Evolutionary conservation across 1,284 basidiomycete genomes (phyloP).

Genomic region (Trametes hirsuta): DNA sequence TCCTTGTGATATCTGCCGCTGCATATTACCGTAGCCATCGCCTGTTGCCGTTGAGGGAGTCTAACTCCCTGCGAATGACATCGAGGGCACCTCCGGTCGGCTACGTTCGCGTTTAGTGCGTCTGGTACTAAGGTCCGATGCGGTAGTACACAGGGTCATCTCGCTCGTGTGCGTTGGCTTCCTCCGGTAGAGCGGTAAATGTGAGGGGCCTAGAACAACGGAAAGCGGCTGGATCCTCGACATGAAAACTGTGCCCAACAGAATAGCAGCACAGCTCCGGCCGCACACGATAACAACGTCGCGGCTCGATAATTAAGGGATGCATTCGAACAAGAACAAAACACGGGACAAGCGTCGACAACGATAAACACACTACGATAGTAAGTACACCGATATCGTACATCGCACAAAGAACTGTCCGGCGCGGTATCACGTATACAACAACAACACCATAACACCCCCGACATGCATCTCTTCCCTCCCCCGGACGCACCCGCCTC

Average conservation of each 20-base stretch:
- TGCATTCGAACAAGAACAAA: slow-evolving; percentile 8
- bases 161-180: too few species aligned
- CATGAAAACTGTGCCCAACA: too few species aligned
- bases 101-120: not conserved
- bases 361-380: slow-evolving; percentile 15
- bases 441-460: slow-evolving; percentile 6
- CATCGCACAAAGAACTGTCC: slow-evolving; percentile 19
- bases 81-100: not conserved
- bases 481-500: not conserved
- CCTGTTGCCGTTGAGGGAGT: too few species aligned
- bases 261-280: too few species aligned
- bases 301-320: not conserved
- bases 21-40: not conserved
- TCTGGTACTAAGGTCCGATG: too few species aligned
- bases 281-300: too few species aligned
- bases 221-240: too few species aligned
- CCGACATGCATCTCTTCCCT: not conserved
- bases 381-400: slow-evolving; percentile 19
- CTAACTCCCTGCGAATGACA: too few species aligned
- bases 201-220: too few species aligned
- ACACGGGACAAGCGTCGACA: slow-evolving; percentile 19
- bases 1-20: not conserved
- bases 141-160: too few species aligned
- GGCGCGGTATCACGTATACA: slow-evolving; percentile 19
- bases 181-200: too few species aligned